Conservation (phyloP, 371 early-diverging fungal genomes). For the Funneliformis caledonium region DNA sequence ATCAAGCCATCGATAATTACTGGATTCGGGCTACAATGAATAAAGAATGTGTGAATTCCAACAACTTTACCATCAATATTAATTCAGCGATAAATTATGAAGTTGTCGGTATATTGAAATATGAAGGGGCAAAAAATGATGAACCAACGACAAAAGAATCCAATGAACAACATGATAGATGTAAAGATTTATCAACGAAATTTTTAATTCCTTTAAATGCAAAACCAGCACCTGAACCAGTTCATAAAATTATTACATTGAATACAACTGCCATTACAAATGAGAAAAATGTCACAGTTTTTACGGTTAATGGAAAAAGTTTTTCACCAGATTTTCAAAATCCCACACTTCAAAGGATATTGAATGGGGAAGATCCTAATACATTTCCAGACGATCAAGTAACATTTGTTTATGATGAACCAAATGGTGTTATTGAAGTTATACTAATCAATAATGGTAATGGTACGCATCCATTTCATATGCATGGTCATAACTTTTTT, state of each 20-base stretch:
- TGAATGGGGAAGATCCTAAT: not conserved
- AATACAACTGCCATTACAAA: not conserved
- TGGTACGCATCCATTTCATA: conserved; percentile 78
- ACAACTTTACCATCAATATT: conserved; percentile 36
- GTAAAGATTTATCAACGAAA: not conserved
- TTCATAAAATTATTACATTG: not conserved
- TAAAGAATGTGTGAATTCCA: conserved; percentile 41
- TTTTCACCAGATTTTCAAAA: not conserved
- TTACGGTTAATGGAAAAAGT: not conserved
- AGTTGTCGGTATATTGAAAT: conserved; percentile 45
- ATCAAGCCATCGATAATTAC: conserved; percentile 47
- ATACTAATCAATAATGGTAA: conserved; percentile 70
- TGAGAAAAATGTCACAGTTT: not conserved
- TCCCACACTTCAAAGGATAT: not conserved
- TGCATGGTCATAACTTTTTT: conserved; percentile 85
- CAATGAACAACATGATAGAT: not conserved
- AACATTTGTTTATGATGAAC: not conserved
- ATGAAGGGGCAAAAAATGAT: conserved; percentile 52
- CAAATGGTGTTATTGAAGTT: conserved; percentile 52
- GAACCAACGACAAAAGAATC: not conserved
- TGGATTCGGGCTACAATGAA: conserved; percentile 48
- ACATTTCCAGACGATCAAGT: not conserved
- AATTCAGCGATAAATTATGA: conserved; percentile 26
- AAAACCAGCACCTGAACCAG: not conserved
- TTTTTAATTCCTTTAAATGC: not conserved